A percentile compares a stretch with the other conserved stretches of the same genome.
These are phyloP conservation scores for Trichophyton rubrum DNA, from an alignment of 2,329 filamentous ascomycete species.

Conservation along the genomic window DNA sequence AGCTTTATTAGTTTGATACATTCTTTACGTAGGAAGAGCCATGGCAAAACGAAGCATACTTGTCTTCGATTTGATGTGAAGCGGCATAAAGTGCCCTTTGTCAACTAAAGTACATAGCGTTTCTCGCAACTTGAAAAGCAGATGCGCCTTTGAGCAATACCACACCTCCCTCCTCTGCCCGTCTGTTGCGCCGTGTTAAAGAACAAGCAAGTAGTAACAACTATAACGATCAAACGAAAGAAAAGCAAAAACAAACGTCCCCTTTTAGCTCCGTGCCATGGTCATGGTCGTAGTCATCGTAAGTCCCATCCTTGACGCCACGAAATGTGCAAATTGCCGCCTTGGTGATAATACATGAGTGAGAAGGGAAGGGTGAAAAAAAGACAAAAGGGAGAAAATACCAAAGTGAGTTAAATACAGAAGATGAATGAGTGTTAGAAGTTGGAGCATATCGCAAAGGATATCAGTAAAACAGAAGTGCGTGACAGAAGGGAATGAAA, in stretches of 20 bases:
- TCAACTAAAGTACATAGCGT: background rate
- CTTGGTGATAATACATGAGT: background rate
- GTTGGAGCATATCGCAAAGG: background rate
- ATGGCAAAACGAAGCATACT: slow-evolving; percentile 1
- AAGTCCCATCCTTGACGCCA: background rate
- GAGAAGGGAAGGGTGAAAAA: background rate
- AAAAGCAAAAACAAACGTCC: background rate
- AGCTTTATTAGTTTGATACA: background rate
- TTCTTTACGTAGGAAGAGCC: background rate
- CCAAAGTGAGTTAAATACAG: slow-evolving; percentile 3
- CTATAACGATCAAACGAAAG: background rate
- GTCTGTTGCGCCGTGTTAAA: background rate
- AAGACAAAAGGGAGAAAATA: background rate
- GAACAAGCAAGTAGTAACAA: background rate
- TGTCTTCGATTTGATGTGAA: background rate
- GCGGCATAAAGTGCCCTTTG: background rate
- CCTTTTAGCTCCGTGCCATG: background rate
- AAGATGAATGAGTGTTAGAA: slow-evolving; percentile 2
- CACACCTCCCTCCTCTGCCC: background rate
- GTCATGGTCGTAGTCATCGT: background rate
- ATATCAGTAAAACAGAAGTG: background rate
- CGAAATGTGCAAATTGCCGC: background rate
- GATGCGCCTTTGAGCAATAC: background rate
- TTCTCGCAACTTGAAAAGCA: background rate
- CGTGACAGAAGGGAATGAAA: background rate